Evolutionary conservation across 495 filamentous ascomycete genomes (phyloP), one percentile per base, ranked within the genome.

Genomic region (Aspergillus nanangensis): DNA sequence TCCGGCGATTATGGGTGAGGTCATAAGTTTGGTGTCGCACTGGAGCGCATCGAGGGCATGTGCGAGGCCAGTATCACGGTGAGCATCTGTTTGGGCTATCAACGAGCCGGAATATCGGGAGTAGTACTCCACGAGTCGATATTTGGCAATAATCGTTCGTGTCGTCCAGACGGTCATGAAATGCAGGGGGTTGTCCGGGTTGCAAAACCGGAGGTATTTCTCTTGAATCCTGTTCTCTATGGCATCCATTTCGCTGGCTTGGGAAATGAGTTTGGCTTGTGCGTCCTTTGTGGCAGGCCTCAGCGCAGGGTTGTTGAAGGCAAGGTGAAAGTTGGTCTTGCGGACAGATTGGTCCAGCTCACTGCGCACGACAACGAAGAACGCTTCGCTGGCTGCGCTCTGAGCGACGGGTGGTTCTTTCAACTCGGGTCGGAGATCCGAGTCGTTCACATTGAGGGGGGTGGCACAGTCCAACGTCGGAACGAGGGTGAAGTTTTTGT

Each of bases 381-480:
- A 10, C 0, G 72, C 69, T 24, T 84, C 79, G n/a, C 69, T 76
- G 9, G 70, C 49, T 44, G 45, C 55, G 5, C 31, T 51, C 13
- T 68, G 62, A 9, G 49, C 44, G 11, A 50, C 19, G 15, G 78
- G 76, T 8, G 56, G 50, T 2, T 40, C 43, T 39, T 70, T 74
- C 71, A 79, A 78, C 35, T 74, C 74, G 1, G 70, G 60, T 39
- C 64, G 67, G 8, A 82, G 57, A 19, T 82, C 78, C 33, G 54
- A 73, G 50, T 84, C 78, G 45, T 76, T 77, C 15, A 80, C 66
- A 50, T 82, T 81, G 20, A 76, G 57, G 25, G 79, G 78, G 18
- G 60, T 48, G 27, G 49, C 60, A 55, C 77, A 81, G 58, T 81
- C 74, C 77, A 78, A 83, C 20, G 65, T 76, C 0, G 78, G 79